Evolutionary conservation across 441 rosid genomes (phyloP).

Genomic region (Pelargonium myrrhifolium): DNA sequence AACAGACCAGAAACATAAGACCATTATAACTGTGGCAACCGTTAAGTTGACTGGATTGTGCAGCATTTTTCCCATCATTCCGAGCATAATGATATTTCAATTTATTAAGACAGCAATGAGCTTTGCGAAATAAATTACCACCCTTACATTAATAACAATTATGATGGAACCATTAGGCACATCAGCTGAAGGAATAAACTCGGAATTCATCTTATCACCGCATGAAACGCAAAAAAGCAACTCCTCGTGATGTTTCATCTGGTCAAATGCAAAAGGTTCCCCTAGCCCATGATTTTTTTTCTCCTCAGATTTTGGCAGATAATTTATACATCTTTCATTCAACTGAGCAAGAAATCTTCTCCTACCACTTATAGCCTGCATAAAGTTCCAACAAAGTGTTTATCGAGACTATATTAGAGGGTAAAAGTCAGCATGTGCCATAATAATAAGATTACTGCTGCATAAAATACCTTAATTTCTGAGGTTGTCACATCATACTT

Average conservation of each 20-base stretch:
- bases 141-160: slow-evolving; percentile 30
- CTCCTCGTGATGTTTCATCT: slow-evolving; percentile 25
- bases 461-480: slow-evolving; percentile 30
- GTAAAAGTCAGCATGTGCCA: background rate
- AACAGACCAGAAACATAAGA: background rate
- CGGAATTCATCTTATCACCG: slow-evolving; percentile 23
- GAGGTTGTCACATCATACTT: slow-evolving; percentile 32
- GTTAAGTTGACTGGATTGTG: background rate
- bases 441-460: background rate
- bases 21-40: background rate
- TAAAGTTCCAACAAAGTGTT: background rate
- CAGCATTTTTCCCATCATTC: slow-evolving; percentile 8
- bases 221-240: slow-evolving; percentile 32
- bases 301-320: slow-evolving; percentile 19
- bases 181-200: slow-evolving; percentile 27
- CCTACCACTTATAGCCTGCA: slow-evolving; percentile 32
- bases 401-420: background rate
- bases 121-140: slow-evolving; percentile 6
- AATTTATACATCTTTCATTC: slow-evolving; percentile 18
- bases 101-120: slow-evolving; percentile 10
- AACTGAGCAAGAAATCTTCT: slow-evolving; percentile 36
- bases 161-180: slow-evolving; percentile 27
- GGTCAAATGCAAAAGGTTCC: slow-evolving; percentile 17
- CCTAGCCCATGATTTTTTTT: slow-evolving; percentile 9
- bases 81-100: slow-evolving; percentile 5